phyloP scores from a whole-genome alignment of 1,284 basidiomycete genomes.

The Ceratorhiza oryzae-sativae region DNA sequence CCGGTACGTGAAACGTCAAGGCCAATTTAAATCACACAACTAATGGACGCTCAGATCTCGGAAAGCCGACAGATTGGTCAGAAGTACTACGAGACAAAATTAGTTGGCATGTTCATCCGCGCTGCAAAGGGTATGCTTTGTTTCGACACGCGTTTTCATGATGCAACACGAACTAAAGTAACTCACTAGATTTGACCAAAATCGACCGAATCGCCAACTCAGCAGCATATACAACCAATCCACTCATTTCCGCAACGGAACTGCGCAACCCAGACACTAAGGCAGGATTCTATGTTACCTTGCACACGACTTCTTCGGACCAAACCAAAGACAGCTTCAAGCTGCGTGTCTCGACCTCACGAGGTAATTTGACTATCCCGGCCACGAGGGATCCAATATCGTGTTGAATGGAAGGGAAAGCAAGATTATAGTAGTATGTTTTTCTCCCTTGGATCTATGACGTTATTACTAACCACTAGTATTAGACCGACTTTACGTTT shows the following conservation, averaged over 20 bases:
- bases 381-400: constrained; percentile 2
- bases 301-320: constrained; percentile 47
- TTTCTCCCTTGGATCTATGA: not conserved
- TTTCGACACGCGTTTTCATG: too few relatives aligned
- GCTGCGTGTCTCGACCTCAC: constrained; percentile 43
- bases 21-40: not conserved
- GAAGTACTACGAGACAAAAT: constrained; percentile 41
- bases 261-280: constrained; percentile 44
- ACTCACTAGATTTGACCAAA: constrained; percentile 13
- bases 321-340: constrained; percentile 43
- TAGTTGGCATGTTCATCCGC: constrained; percentile 38
- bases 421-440: constrained; percentile 36
- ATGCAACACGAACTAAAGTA: not conserved
- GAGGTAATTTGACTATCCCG: constrained; percentile 43
- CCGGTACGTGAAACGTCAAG: not conserved
- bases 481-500: constrained; percentile 22
- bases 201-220: constrained; percentile 26
- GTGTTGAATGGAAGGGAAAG: constrained; percentile 28
- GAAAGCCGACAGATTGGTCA: constrained; percentile 37
- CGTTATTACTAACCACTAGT: not conserved
- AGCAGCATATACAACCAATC: constrained; percentile 32
- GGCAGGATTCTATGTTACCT: constrained; percentile 48
- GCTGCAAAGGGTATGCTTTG: constrained; percentile 26
- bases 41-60: constrained; percentile 9
- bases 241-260: constrained; percentile 40